These are phyloP conservation scores for Calamus simplicifolius DNA, from an alignment of 176 grass and related monocot species.

Conservation along the genomic window DNA sequence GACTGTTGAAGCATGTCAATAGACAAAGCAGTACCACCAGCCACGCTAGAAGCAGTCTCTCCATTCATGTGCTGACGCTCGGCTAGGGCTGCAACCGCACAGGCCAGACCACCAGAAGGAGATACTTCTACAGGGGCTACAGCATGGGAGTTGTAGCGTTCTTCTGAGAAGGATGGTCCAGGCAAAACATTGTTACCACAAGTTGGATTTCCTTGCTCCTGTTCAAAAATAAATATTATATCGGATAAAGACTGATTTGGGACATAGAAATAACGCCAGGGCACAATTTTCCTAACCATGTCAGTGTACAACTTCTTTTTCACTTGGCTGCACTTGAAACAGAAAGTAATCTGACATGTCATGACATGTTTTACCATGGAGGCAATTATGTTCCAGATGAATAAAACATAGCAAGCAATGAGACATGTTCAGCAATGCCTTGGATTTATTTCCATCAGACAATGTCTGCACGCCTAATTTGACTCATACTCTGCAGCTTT, in stretches of 20 bases:
- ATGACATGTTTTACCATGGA: too few relatives aligned
- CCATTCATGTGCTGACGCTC: constrained; percentile 51
- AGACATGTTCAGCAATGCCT: too few relatives aligned
- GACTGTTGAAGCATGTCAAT: constrained; percentile 51
- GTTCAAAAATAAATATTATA: constrained; percentile 21
- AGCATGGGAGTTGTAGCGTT: constrained; percentile 32
- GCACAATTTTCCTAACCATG: too few relatives aligned
- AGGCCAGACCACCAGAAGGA: constrained; percentile 61
- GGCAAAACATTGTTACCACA: constrained; percentile 53
- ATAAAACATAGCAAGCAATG: too few relatives aligned
- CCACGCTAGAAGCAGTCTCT: constrained; percentile 40
- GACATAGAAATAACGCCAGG: too few relatives aligned
- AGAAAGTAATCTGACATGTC: too few relatives aligned
- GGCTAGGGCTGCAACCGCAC: constrained; percentile 67
- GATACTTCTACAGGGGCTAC: constrained; percentile 36
- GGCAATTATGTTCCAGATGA: too few relatives aligned
- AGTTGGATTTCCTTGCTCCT: constrained; percentile 82
- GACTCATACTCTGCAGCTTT: too few relatives aligned
- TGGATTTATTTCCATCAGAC: too few relatives aligned
- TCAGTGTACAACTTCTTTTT: too few relatives aligned
- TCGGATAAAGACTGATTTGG: background rate
- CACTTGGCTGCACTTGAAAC: too few relatives aligned
- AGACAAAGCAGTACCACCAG: constrained; percentile 30
- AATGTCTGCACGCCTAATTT: too few relatives aligned
- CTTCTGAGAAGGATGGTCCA: constrained; percentile 33